Evolutionary conservation across 2,329 filamentous ascomycete species (phyloP).

Genomic region (Hypocrella siamensis): DNA sequence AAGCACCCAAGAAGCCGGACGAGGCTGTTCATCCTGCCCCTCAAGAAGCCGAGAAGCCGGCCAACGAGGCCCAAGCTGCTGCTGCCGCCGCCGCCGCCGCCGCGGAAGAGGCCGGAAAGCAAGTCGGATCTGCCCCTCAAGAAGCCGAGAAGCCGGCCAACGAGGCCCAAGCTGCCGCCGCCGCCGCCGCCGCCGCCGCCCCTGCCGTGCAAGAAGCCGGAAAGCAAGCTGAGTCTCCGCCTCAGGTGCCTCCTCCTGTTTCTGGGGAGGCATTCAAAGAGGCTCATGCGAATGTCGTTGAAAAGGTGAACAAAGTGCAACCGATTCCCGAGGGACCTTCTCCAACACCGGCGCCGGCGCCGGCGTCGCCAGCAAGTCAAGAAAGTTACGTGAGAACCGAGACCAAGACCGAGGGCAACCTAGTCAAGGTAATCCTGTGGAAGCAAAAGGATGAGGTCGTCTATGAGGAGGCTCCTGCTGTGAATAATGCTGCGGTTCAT

Average conservation of each 20-base stretch:
- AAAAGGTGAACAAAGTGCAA: background rate
- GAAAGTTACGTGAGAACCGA: constrained; percentile 30
- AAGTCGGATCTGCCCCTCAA: too few relatives aligned
- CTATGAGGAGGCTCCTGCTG: too few relatives aligned
- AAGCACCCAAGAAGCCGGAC: constrained; percentile 17
- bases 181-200: too few relatives aligned
- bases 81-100: too few relatives aligned
- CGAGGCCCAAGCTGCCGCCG: background rate
- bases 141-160: too few relatives aligned
- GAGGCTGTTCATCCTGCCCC: constrained; percentile 19
- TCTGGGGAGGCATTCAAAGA: background rate
- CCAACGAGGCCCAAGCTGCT: background rate
- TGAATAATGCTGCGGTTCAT: too few relatives aligned
- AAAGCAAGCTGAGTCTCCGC: too few relatives aligned
- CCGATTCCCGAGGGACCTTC: constrained; percentile 5
- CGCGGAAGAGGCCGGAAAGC: too few relatives aligned
- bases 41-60: constrained; percentile 26
- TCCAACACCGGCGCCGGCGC: background rate
- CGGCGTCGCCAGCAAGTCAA: constrained; percentile 10
- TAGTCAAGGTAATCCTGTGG: constrained; percentile 41
- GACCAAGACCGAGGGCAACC: constrained; percentile 31
- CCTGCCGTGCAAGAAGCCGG: too few relatives aligned
- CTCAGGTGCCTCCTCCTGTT: constrained; percentile 2
- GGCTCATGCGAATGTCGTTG: too few relatives aligned
- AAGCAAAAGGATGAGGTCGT: too few relatives aligned